phyloP scores from a whole-genome alignment of 352 stramenopile genomes.

The Thalassiosira pacifica region DNA sequence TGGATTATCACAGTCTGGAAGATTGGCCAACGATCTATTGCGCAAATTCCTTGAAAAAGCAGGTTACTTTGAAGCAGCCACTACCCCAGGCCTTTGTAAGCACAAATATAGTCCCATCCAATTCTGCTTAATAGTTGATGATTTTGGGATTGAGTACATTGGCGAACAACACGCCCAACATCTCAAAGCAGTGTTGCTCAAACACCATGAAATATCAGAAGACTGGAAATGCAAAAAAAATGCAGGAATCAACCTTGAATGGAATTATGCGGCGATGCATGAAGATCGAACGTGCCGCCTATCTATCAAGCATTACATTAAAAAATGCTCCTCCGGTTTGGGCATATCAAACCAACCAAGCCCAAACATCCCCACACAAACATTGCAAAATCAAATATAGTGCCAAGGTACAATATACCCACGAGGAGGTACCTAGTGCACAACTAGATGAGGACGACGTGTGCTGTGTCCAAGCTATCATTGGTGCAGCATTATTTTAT shows the following conservation, averaged over 20 bases:
- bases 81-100: constrained; percentile 10
- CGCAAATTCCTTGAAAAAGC: neutral
- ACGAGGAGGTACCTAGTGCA: neutral
- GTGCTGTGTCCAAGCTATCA: neutral
- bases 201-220: neutral
- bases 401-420: constrained; percentile 17
- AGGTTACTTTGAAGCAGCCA: neutral
- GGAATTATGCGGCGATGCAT: neutral
- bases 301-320: neutral
- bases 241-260: neutral
- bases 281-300: neutral
- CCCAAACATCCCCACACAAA: neutral
- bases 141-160: neutral
- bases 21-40: neutral
- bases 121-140: neutral
- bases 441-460: neutral
- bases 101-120: constrained; percentile 27
- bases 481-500: constrained; percentile 19
- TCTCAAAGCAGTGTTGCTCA: neutral
- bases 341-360: neutral
- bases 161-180: neutral
- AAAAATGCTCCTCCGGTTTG: neutral
- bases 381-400: constrained; percentile 32
- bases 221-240: neutral
- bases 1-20: neutral